Percentiles rank a stretch among this genome's conserved stretches.
These are phyloP conservation scores for Colletotrichum destructivum DNA, from an alignment of 2,329 filamentous ascomycete species.

Conservation along the genomic window DNA sequence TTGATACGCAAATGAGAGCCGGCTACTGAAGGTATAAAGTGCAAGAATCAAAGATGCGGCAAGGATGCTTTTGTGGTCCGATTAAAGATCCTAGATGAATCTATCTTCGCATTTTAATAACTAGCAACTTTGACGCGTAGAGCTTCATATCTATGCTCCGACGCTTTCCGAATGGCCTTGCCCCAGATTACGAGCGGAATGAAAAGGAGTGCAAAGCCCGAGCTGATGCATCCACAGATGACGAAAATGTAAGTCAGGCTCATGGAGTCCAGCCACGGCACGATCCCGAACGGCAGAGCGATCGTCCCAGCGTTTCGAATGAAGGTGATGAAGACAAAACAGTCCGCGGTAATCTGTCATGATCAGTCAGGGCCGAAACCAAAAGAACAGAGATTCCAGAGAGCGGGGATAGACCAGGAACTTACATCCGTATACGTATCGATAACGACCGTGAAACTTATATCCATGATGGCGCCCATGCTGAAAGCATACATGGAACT, in stretches of 20 bases:
- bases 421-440: constrained; percentile 55
- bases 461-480: constrained; percentile 53
- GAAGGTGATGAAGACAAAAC: constrained; percentile 52
- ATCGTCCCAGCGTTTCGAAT: constrained; percentile 51
- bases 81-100: too few relatives aligned
- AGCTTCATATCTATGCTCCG: too few relatives aligned
- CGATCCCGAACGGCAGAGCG: constrained; percentile 48
- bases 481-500: constrained; percentile 56
- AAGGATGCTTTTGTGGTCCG: too few relatives aligned
- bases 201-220: constrained; percentile 46
- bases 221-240: constrained; percentile 45
- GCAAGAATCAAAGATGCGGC: too few relatives aligned
- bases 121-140: too few relatives aligned
- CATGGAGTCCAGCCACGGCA: constrained; percentile 51
- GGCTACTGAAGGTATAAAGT: too few relatives aligned
- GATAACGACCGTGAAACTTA: constrained; percentile 52
- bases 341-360: constrained; percentile 47
- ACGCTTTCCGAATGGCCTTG: constrained; percentile 40
- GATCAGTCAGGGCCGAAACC: background rate
- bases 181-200: constrained; percentile 52
- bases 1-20: too few relatives aligned
- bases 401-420: background rate
- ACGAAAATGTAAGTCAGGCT: constrained; percentile 51
- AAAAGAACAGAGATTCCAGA: background rate
- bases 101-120: too few relatives aligned